Base-by-base conservation (phyloP, 176 grass and related monocot species). In the Secale cereale region DNA sequence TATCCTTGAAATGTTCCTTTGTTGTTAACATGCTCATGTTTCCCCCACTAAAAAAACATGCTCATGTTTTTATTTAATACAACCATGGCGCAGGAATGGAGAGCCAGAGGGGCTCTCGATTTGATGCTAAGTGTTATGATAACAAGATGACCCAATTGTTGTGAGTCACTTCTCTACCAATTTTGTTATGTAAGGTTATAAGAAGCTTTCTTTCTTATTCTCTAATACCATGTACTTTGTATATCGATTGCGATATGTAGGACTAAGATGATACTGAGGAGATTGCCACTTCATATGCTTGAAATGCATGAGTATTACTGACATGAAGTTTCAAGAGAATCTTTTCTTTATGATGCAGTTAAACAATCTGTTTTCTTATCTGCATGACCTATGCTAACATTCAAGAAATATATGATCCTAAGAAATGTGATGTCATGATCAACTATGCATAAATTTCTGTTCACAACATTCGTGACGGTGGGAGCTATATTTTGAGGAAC, bases 111-210 rank as follows among this genome's bases (percentile, higher is more conserved):
- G 78, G n/a, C 28, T 82, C 83, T 39, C 83, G 77, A 54, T 89
- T 89, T 81, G 88, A 89, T 14, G 83, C 28, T 31, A 89, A 89
- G 78, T 71, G 81, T 22, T 86, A 85, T 62, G 87, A 89, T 76
- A 60, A 12, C 29, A 89, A 82, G 64, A 77, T 89, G 88, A 72
- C 81, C 36, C 33, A 71, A 23, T 25, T 85, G 4, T 43, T 89
- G 83, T 89, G 76, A 89, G 88, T 71, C 36, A 40, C 23, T 9
- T 62, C 46, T 7, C 28, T 28, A 29, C 17, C 7, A 14, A 35
- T 56, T 81, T 78, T 28, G 13, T 62, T 59, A 17, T 1, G 6
- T 2, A 10, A 57, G 2, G 17, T 5, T 85, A 12, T 57, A 7
- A 63, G 27, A 52, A 11, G 70, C 7, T 68, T 3, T 65, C 25